Conservation (phyloP, 305 asterid species). For the Fraxinus velutina region DNA sequence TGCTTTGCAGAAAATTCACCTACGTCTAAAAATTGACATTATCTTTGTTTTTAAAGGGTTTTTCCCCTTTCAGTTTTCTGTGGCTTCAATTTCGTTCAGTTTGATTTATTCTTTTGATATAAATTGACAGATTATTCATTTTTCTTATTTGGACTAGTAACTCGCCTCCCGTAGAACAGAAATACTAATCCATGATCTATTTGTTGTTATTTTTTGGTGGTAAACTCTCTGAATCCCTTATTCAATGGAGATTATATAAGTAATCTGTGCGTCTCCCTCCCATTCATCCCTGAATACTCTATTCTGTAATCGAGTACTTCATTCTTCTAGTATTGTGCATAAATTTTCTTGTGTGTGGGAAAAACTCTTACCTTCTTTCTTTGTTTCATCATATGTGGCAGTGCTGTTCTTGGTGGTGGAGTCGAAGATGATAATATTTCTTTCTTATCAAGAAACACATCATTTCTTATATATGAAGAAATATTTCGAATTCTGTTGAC, state of each 20-base stretch:
- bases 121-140: neutral
- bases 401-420: slow-evolving; percentile 84
- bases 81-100: neutral
- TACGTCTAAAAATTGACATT: neutral
- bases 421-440: slow-evolving; percentile 55
- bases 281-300: slow-evolving; percentile 16
- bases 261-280: neutral
- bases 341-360: neutral
- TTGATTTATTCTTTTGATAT: neutral
- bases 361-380: slow-evolving; percentile 17
- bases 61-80: neutral
- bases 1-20: slow-evolving; percentile 8
- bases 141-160: neutral
- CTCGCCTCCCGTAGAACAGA: slow-evolving; percentile 8
- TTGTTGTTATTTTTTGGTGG: slow-evolving; percentile 7
- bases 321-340: neutral
- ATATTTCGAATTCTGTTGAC: slow-evolving; percentile 47
- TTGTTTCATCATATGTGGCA: slow-evolving; percentile 42
- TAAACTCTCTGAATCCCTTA: slow-evolving; percentile 9
- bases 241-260: slow-evolving; percentile 1
- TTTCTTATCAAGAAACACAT: slow-evolving; percentile 52
- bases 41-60: neutral
- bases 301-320: slow-evolving; percentile 1
- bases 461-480: slow-evolving; percentile 54
- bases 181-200: slow-evolving; percentile 3